These are phyloP conservation scores for Phytopythium litorale DNA, from an alignment of 352 stramenopile genomes.

Conservation along the genomic window DNA sequence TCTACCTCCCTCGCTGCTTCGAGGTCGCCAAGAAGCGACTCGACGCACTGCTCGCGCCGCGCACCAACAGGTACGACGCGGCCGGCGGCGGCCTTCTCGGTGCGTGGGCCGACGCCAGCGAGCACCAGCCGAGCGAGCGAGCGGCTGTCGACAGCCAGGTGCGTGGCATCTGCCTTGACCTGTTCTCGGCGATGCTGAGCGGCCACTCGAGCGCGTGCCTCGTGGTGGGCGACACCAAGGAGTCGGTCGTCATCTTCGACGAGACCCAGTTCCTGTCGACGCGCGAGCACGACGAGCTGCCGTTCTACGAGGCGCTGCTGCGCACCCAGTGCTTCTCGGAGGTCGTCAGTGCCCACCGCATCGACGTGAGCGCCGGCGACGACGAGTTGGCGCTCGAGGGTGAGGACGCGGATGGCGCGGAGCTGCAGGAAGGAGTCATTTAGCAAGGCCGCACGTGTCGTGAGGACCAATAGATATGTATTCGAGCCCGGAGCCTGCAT, in stretches of 20 bases:
- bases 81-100: conserved; percentile 23
- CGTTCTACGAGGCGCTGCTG: conserved; percentile 67
- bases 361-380: conserved; percentile 45
- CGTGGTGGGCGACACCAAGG: conserved; percentile 79
- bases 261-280: conserved; percentile 78
- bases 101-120: background rate
- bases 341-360: conserved; percentile 73
- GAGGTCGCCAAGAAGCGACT: conserved; percentile 50
- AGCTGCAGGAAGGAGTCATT: conserved; percentile 48
- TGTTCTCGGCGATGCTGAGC: conserved; percentile 58
- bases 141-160: conserved; percentile 33
- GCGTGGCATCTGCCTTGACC: conserved; percentile 59
- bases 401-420: conserved; percentile 18
- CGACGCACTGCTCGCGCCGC: conserved; percentile 47
- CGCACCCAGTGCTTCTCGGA: conserved; percentile 84
- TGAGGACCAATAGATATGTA: background rate
- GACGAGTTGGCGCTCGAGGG: conserved; percentile 18
- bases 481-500: background rate
- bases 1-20: conserved; percentile 55
- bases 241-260: conserved; percentile 87
- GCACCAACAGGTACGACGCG: conserved; percentile 30
- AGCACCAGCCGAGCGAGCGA: background rate
- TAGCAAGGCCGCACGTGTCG: conserved; percentile 10
- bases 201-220: conserved; percentile 73
- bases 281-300: conserved; percentile 44